A percentile compares a stretch with the other conserved stretches of the same genome.
Evolutionary conservation across 208 protist species (phyloP).

Genomic region (Crithidia acanthocephali): DNA sequence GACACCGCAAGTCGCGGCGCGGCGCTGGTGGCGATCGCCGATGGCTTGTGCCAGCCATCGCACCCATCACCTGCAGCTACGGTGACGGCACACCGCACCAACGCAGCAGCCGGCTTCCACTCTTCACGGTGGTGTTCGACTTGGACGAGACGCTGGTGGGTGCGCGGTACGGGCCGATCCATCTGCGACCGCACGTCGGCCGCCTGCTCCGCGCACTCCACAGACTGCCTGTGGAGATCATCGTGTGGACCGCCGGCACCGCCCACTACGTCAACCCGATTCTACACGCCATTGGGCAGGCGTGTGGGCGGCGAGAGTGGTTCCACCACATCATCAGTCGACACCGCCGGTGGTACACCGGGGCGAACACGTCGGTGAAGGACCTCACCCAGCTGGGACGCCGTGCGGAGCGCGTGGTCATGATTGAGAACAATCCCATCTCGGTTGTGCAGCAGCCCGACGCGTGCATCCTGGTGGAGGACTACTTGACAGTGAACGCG

Average conservation of each 20-base stretch:
- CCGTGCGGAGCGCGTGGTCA: conserved; percentile 48
- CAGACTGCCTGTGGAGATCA: conserved; percentile 67
- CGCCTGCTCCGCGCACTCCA: conserved; percentile 59
- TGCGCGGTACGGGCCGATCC: conserved; percentile 59
- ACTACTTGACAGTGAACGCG: conserved; percentile 60
- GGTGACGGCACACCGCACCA: too few relatives aligned
- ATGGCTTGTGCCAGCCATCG: conserved; percentile 26
- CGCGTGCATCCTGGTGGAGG: conserved; percentile 69
- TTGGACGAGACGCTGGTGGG: conserved; percentile 83
- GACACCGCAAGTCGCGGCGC: conserved; percentile 14
- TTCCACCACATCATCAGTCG: conserved; percentile 85
- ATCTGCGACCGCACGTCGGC: conserved; percentile 55
- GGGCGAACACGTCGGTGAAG: conserved; percentile 45
- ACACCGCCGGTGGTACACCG: conserved; percentile 67
- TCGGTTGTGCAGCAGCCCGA: conserved; percentile 61
- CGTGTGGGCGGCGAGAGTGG: conserved; percentile 56
- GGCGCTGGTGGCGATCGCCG: conserved; percentile 6
- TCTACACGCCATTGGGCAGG: conserved; percentile 48
- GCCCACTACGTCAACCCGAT: conserved; percentile 75
- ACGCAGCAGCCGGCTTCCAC: conserved; percentile 1
- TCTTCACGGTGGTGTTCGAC: conserved; percentile 79
- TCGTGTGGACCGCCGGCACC: conserved; percentile 75
- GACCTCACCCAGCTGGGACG: conserved; percentile 67
- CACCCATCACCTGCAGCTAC: neutral
- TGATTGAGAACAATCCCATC: conserved; percentile 87